Evolutionary conservation across 73 alveolate species (phyloP).

Genomic region (Paramecium sexaurelia): DNA sequence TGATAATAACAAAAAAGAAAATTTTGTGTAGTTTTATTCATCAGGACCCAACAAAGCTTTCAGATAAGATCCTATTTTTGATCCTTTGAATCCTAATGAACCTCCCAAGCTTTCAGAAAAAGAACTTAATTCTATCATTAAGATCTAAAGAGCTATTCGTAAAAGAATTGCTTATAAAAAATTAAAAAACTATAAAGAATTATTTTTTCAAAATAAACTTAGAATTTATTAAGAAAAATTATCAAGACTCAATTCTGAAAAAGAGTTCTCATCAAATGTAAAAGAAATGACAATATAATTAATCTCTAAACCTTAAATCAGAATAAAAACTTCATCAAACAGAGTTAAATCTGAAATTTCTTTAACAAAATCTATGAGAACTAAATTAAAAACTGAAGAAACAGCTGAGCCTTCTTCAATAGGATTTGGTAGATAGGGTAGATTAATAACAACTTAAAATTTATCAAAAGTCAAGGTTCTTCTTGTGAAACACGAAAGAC

Average conservation of each 20-base stretch:
- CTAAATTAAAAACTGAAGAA: slow-evolving; percentile 23
- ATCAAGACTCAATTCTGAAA: not conserved
- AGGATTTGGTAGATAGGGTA: slow-evolving; percentile 16
- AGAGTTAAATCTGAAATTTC: slow-evolving; percentile 46
- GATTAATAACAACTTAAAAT: not conserved
- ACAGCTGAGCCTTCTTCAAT: slow-evolving; percentile 28
- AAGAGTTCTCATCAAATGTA: not conserved
- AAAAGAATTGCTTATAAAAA: not conserved
- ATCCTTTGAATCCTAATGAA: not conserved
- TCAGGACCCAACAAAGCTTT: not conserved
- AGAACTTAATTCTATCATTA: not conserved
- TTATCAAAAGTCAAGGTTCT: not conserved
- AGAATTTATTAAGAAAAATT: not conserved
- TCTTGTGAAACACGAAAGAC: slow-evolving; percentile 41
- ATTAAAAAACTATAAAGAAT: slow-evolving; percentile 20
- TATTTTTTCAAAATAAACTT: not conserved
- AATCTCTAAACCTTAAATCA: not conserved
- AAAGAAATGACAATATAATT: not conserved
- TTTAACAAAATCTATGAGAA: not conserved
- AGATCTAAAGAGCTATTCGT: slow-evolving; percentile 20
- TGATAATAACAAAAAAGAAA: not conserved
- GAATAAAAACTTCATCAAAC: not conserved
- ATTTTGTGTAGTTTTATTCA: not conserved
- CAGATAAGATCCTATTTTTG: slow-evolving; percentile 27
- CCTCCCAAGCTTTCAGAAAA: not conserved